These are phyloP conservation scores for Naganishia sp. DNA, from an alignment of 1,284 basidiomycete species.

Conservation along the genomic window DNA sequence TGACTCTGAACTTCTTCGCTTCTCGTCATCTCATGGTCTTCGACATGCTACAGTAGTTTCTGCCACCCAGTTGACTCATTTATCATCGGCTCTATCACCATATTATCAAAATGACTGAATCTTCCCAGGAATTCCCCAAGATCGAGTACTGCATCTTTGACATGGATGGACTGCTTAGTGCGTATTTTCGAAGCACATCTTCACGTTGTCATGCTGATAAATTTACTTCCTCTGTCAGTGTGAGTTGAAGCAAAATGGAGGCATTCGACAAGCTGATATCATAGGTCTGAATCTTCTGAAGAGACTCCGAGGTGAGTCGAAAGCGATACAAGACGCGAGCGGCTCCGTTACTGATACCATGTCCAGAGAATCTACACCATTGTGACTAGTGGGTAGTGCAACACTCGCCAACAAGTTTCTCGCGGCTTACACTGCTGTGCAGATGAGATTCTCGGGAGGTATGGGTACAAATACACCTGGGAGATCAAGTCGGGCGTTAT, in stretches of 20 bases:
- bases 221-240: slow-evolving; percentile 1
- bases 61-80: too few species aligned
- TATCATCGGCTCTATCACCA: too few species aligned
- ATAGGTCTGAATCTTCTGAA: not conserved
- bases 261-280: not conserved
- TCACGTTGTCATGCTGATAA: not conserved
- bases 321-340: not conserved
- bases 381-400: slow-evolving; percentile 38
- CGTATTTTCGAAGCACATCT: not conserved
- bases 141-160: slow-evolving; percentile 55
- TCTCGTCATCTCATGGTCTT: too few species aligned
- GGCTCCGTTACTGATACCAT: not conserved
- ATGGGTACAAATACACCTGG: slow-evolving; percentile 51
- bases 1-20: too few species aligned
- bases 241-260: not conserved
- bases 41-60: too few species aligned
- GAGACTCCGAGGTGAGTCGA: slow-evolving; percentile 32
- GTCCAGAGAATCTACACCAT: slow-evolving; percentile 50
- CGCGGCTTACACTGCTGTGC: slow-evolving; percentile 24
- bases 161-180: slow-evolving; percentile 51
- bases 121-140: slow-evolving; percentile 33
- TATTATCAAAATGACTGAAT: too few species aligned
- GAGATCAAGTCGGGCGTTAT: slow-evolving; percentile 54
- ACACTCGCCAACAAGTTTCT: not conserved
- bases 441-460: slow-evolving; percentile 51